Conservation (phyloP, 23 red algal genomes). For the Gracilaria caudata region DNA sequence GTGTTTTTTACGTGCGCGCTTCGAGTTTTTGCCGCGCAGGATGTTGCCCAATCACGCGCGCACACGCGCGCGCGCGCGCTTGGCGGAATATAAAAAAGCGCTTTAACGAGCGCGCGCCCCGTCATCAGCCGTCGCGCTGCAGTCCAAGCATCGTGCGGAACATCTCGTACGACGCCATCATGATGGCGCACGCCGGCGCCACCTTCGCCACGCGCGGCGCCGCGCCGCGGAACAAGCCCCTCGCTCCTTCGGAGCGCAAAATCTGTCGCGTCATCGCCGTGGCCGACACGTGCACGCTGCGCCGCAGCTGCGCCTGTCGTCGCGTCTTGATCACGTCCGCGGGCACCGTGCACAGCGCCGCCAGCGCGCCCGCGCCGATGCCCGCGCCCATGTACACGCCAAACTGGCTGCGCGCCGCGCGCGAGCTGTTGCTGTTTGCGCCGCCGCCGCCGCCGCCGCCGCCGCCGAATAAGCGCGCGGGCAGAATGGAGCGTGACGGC, state of each 20-base stretch:
- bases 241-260: constrained; percentile 62
- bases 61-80: too few species aligned
- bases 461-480: background rate
- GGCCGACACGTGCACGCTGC: background rate
- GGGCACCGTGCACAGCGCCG: constrained; percentile 85
- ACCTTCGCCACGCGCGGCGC: constrained; percentile 90
- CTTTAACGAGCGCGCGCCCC: background rate
- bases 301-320: constrained; percentile 62
- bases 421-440: too few species aligned
- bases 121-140: background rate
- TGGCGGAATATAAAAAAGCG: too few species aligned
- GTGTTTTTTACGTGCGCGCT: background rate
- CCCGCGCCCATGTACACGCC: constrained; percentile 68
- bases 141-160: constrained; percentile 51
- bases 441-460: background rate
- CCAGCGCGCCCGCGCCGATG: constrained; percentile 79
- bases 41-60: too few species aligned
- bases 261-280: constrained; percentile 40
- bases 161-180: constrained; percentile 96
- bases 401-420: constrained; percentile 23
- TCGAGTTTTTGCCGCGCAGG: too few species aligned
- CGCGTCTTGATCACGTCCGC: constrained; percentile 97
- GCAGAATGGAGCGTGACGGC: constrained; percentile 40
- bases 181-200: constrained; percentile 92
- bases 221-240: constrained; percentile 82